Evolutionary conservation across 1,284 basidiomycete species (phyloP).

Genomic region (Tetrapyrgos nigripes): DNA sequence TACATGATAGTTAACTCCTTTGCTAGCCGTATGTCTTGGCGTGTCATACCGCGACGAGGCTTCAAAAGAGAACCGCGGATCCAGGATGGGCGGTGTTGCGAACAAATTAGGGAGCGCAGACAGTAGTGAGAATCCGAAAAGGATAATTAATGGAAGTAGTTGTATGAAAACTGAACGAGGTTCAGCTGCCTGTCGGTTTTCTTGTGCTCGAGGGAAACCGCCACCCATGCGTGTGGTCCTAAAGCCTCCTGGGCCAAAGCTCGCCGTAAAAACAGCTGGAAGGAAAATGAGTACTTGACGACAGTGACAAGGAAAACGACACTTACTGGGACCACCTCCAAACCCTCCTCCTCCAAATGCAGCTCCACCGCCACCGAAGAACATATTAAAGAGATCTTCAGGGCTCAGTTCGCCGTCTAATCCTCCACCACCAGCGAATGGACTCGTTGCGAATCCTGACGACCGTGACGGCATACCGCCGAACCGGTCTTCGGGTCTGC

Average conservation of each 20-base stretch:
- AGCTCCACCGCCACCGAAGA: constrained; percentile 84
- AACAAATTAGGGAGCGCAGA: constrained; percentile 86
- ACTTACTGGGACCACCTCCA: constrained; percentile 63
- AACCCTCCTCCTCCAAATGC: constrained; percentile 47
- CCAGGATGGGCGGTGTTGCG: constrained; percentile 67
- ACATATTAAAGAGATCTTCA: constrained; percentile 98
- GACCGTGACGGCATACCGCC: constrained; percentile 69
- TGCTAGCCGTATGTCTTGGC: constrained; percentile 69
- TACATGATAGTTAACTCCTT: constrained; percentile 87
- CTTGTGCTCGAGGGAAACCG: constrained; percentile 31
- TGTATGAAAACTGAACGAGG: constrained; percentile 81
- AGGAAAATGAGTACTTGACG: constrained; percentile 9
- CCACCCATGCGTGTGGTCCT: constrained; percentile 63
- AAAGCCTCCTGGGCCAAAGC: constrained; percentile 82
- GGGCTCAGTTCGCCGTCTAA: constrained; percentile 92
- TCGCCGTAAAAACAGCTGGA: constrained; percentile 68
- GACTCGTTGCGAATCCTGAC: constrained; percentile 55
- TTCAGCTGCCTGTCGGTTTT: constrained; percentile 42
- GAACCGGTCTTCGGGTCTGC: constrained; percentile 84
- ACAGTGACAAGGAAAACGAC: not conserved
- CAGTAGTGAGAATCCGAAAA: constrained; percentile 86
- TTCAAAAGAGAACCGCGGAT: constrained; percentile 84
- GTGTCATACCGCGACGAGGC: constrained; percentile 63
- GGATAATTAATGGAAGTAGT: constrained; percentile 85
- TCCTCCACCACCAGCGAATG: constrained; percentile 55